These are phyloP conservation scores for Flaveria robusta DNA, from an alignment of 129 eudicot species.

Conservation along the genomic window DNA sequence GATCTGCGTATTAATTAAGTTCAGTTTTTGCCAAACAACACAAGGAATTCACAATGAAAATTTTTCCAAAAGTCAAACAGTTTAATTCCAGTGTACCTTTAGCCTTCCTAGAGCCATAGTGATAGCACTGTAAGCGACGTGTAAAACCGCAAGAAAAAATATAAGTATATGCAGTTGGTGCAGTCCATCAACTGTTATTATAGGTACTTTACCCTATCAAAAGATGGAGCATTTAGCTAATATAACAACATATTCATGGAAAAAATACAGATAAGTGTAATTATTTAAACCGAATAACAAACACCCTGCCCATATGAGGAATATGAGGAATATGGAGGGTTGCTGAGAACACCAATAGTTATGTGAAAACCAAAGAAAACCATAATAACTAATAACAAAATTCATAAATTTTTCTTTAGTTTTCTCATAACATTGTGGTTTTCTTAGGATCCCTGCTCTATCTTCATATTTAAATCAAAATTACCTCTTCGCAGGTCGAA, in stretches of 20 bases:
- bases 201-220: constrained; percentile 53
- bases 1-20: constrained; percentile 42
- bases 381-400: too few species aligned
- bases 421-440: too few species aligned
- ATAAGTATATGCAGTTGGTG: constrained; percentile 92
- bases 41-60: neutral
- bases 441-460: too few species aligned
- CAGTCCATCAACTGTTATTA: constrained; percentile 68
- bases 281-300: too few species aligned
- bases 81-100: constrained; percentile 48
- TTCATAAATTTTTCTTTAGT: too few species aligned
- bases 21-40: neutral
- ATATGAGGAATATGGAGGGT: too few species aligned
- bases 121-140: constrained; percentile 70
- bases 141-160: constrained; percentile 80
- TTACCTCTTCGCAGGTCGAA: constrained; percentile 48
- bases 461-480: constrained; percentile 8
- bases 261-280: neutral
- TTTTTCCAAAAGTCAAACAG: constrained; percentile 8
- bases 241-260: neutral
- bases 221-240: constrained; percentile 8
- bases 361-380: too few species aligned
- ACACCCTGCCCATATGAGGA: too few species aligned
- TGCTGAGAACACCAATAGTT: too few species aligned
- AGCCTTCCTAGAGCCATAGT: constrained; percentile 91